Percentiles rank a stretch among this genome's conserved stretches.
Conservation (phyloP, 441 rosid genomes). For the Manihot esculenta region DNA sequence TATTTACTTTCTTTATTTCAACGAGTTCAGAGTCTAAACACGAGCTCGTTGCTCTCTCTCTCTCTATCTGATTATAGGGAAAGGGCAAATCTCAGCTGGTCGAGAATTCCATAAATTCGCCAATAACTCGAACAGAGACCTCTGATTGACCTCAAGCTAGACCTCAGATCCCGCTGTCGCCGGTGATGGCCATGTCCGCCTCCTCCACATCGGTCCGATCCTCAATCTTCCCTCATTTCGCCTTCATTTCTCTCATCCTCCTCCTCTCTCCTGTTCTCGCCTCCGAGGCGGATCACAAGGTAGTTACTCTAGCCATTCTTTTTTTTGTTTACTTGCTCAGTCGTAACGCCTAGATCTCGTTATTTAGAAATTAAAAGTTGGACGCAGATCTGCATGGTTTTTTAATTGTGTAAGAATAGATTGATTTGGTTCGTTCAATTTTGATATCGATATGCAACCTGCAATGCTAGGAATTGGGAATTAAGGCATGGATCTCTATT, state of each 20-base stretch:
- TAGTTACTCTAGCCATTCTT: conserved; percentile 3
- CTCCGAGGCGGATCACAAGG: conserved; percentile 99
- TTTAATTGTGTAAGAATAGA: background rate
- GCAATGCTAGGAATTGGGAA: background rate
- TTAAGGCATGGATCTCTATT: conserved; percentile 8
- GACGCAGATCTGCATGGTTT: conserved; percentile 30
- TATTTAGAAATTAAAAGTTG: background rate
- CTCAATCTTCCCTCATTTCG: conserved; percentile 26
- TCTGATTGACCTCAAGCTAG: too few species aligned
- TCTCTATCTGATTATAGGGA: too few species aligned
- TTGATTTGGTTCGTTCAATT: background rate
- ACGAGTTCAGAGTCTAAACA: too few species aligned
- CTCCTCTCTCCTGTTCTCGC: conserved; percentile 48
- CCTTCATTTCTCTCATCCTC: conserved; percentile 29
- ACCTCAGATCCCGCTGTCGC: too few species aligned
- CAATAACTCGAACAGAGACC: too few species aligned
- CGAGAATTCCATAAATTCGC: too few species aligned
- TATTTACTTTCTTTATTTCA: too few species aligned
- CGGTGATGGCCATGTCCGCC: too few species aligned
- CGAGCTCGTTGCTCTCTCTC: too few species aligned
- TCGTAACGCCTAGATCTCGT: conserved; percentile 25
- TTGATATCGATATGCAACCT: background rate
- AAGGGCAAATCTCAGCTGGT: too few species aligned
- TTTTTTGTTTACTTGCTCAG: background rate
- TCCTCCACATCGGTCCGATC: background rate